Base-by-base conservation (phyloP, 805 yeast genomes). In the Starmerella sirachaensis region DNA sequence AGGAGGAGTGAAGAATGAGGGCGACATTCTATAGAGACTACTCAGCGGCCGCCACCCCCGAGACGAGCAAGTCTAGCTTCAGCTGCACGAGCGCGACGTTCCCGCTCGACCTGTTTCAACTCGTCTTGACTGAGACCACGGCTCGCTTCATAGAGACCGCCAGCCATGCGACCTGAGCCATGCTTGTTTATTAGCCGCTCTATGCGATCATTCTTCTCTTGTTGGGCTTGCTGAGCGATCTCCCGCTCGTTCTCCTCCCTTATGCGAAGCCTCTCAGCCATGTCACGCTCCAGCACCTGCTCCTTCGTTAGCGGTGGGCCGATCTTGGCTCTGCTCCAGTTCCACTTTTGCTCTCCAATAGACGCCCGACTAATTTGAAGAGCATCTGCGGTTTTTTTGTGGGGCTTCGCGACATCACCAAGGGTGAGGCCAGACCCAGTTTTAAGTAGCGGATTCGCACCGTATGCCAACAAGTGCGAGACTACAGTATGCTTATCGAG, bases 11-110 rank as follows among this genome's bases (percentile, higher is more conserved):
- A n/a, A n/a, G n/a, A n/a, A n/a, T n/a, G n/a, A n/a, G n/a, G n/a
- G n/a, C n/a, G n/a, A n/a, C n/a, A n/a, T n/a, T n/a, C n/a, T n/a
- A n/a, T n/a, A n/a, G n/a, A n/a, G n/a, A n/a, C n/a, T n/a, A n/a
- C n/a, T n/a, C n/a, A n/a, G n/a, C n/a, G n/a, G n/a, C n/a, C n/a
- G n/a, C n/a, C n/a, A n/a, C n/a, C n/a, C n/a, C n/a, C n/a, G n/a
- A n/a, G n/a, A n/a, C n/a, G n/a, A n/a, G 62, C 66, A 51, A 82
- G 50, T 49, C 98, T 67, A 0, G 88, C 94, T 56, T 91, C 97
- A 0, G 94, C 96, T 0, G 98, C 98, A 38, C 97, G 69, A 1
- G 96, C 96, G 38, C 97, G 67, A 53, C 86, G 86, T 52, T 91
- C 98, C 43, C 98, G 72, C 80, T 86, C 85, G 16, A 91, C 61